Percentiles rank a stretch among this genome's conserved stretches.
Conservation (phyloP, 1,284 basidiomycete genomes). For the Trametes hirsuta region DNA sequence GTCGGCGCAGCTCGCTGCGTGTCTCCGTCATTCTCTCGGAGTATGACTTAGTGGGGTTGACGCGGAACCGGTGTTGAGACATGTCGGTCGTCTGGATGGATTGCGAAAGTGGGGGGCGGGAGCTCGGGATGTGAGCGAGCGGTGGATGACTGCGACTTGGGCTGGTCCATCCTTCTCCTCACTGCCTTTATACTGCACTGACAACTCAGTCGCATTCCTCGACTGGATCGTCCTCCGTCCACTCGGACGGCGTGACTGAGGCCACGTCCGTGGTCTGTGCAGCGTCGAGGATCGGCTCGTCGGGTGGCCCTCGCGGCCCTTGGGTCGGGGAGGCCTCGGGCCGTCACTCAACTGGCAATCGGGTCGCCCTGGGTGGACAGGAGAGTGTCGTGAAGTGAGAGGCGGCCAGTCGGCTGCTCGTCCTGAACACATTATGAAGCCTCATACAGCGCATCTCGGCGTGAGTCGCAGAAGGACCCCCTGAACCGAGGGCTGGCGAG, state of each 20-base stretch:
- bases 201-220: not conserved
- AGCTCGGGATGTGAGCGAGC: not conserved
- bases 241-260: not conserved
- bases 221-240: slow-evolving; percentile 5
- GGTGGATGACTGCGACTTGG: not conserved
- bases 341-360: slow-evolving; percentile 7
- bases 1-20: slow-evolving; percentile 32
- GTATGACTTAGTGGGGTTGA: slow-evolving; percentile 33
- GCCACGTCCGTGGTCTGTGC: slow-evolving; percentile 4
- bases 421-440: slow-evolving; percentile 2
- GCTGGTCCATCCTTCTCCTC: too few relatives aligned
- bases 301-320: slow-evolving; percentile 3
- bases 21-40: slow-evolving; percentile 38
- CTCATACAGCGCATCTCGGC: slow-evolving; percentile 8
- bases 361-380: not conserved
- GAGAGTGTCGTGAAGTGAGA: slow-evolving; percentile 1
- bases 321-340: not conserved
- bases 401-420: not conserved
- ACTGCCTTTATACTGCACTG: slow-evolving; percentile 1
- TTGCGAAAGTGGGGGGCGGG: not conserved
- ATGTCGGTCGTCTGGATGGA: not conserved
- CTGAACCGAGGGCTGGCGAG: not conserved
- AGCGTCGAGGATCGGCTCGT: slow-evolving; percentile 14
- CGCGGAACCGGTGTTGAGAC: slow-evolving; percentile 29
- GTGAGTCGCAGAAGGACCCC: slow-evolving; percentile 4